Base-by-base conservation (phyloP, 1,284 basidiomycete species). In the Ustilago nuda region DNA sequence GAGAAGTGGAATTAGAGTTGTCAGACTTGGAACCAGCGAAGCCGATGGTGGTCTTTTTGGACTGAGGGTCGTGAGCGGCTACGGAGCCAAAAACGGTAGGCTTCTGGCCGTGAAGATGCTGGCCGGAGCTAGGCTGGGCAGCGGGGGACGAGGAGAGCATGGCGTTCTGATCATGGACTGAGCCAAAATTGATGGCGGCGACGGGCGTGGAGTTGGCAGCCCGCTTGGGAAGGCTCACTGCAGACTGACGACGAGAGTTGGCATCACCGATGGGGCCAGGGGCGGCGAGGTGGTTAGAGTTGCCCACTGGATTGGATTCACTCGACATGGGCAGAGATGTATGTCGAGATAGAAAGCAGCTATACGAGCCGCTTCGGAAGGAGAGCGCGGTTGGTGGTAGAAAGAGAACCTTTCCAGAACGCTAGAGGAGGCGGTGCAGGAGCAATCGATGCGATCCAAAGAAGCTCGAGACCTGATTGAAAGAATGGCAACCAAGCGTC, bases 21-120 rank as follows among this genome's bases (percentile, higher is more conserved):
- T 94, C 90, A 52, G 90, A 91, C 68, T 69, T 76, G 72, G 63
- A 59, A 66, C 72, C 67, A 23, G 67, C 66, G 52, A 83, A 81
- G 13, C 79, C 81, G 45, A 82, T 76, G 66, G 79, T 81, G 69
- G 82, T 84, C 64, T 80, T 78, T 43, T 72, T 72, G 23, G 79
- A 76, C 63, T 86, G 82, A 36, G 78, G 59, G 37, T 79, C 81
- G 17, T 74, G 62, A 30, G 85, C 81, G 35, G 83, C 71, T 13
- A 85, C 79, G 27, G 79, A 80, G 36, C 86, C 86, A 72, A 87
- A 87, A 6, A 81, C 80, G 65, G 86, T 79, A n/a, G 85, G 84
- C 55, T 80, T 79, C 48, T 82, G 76, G 62, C 81, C 80, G 66
- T 82, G 73, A 39, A 84, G 73, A 46, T 84, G 83, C 58, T 82